Evolutionary conservation across 2,329 filamentous ascomycete species (phyloP).

Genomic region (Hirsutella rhossiliensis): DNA sequence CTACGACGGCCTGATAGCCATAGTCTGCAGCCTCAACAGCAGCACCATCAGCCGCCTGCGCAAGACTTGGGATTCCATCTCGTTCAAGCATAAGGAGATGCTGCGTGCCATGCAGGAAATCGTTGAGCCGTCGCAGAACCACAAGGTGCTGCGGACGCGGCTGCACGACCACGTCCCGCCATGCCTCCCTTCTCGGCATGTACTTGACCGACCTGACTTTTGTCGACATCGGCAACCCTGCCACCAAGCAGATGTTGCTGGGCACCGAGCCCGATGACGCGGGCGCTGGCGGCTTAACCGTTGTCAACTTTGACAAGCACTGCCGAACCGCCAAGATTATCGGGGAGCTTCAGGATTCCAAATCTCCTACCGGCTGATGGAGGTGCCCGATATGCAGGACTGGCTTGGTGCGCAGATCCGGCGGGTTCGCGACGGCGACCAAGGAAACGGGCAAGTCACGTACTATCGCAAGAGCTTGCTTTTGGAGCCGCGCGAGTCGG

Average conservation of each 20-base stretch:
- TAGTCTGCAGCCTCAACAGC: constrained; percentile 86
- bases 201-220: constrained; percentile 95
- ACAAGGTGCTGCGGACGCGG: constrained; percentile 70
- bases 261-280: constrained; percentile 42
- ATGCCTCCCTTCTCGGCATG: constrained; percentile 89
- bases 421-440: constrained; percentile 53
- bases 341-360: constrained; percentile 91
- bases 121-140: constrained; percentile 83
- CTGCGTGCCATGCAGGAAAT: constrained; percentile 72
- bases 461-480: constrained; percentile 75
- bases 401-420: constrained; percentile 80
- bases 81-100: constrained; percentile 67
- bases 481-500: constrained; percentile 60
- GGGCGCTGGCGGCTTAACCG: constrained; percentile 53
- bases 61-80: constrained; percentile 85
- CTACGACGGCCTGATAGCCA: constrained; percentile 93
- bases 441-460: constrained; percentile 44
- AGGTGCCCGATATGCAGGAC: constrained; percentile 79
- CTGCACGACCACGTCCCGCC: constrained; percentile 81
- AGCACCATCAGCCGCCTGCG: constrained; percentile 81
- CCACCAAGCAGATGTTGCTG: constrained; percentile 58
- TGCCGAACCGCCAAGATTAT: constrained; percentile 91
- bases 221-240: constrained; percentile 85
- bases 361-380: constrained; percentile 73
- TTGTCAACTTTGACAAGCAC: constrained; percentile 98